Percentiles rank a stretch among this genome's conserved stretches.
These are phyloP conservation scores for Colletotrichum abscissum DNA, from an alignment of 2,329 filamentous ascomycete species.

Conservation along the genomic window DNA sequence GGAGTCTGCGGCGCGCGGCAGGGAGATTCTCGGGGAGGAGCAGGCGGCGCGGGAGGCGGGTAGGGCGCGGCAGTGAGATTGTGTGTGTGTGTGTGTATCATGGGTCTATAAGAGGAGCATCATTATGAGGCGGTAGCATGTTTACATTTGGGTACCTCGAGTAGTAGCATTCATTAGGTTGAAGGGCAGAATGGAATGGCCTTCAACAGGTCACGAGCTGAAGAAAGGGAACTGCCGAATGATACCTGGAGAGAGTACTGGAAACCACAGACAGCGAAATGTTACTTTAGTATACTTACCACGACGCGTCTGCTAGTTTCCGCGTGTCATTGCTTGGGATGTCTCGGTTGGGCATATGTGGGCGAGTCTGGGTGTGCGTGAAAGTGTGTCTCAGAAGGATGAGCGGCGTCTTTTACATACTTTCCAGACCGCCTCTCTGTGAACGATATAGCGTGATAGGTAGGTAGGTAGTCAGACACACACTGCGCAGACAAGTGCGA, in stretches of 20 bases:
- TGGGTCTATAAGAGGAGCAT: neutral
- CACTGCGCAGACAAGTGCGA: neutral
- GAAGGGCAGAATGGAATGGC: constrained; percentile 2
- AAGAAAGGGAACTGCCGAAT: neutral
- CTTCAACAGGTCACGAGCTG: constrained; percentile 33
- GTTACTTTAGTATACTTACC: no score
- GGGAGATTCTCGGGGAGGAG: constrained; percentile 72
- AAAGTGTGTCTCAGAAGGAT: neutral
- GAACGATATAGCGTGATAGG: neutral
- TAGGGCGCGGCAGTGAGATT: constrained; percentile 36
- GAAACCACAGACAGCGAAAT: neutral
- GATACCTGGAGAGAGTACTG: neutral
- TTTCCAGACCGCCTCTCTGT: neutral
- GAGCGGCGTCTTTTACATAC: neutral
- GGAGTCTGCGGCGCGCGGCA: constrained; percentile 73
- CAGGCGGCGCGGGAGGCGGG: constrained; percentile 61
- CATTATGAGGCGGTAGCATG: constrained; percentile 2
- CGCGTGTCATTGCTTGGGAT: neutral
- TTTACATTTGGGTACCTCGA: constrained; percentile 16
- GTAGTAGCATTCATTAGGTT: neutral
- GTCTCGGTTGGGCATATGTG: neutral
- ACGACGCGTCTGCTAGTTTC: neutral
- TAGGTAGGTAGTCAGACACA: neutral
- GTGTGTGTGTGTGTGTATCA: neutral
- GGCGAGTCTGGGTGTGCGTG: no score